Evolutionary conservation across 2,329 filamentous ascomycete genomes (phyloP).

Genomic region (Neonectria sp.): DNA sequence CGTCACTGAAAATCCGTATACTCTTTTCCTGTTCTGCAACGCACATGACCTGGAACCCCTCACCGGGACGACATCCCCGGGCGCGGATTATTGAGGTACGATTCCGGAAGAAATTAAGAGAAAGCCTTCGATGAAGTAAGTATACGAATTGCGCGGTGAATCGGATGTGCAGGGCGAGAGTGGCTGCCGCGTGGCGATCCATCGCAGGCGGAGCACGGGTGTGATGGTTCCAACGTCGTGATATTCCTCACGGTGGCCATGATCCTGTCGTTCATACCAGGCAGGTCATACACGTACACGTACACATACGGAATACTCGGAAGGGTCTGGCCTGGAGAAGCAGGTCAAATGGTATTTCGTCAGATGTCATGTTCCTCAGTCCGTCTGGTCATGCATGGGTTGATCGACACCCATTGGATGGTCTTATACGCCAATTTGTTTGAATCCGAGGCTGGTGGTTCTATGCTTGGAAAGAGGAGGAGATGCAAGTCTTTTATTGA

Average conservation of each 20-base stretch:
- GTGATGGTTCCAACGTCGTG: background rate
- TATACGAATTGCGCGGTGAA: background rate
- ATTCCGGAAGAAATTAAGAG: background rate
- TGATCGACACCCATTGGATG: background rate
- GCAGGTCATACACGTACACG: background rate
- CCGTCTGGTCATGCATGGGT: background rate
- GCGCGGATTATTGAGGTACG: background rate
- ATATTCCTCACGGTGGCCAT: background rate
- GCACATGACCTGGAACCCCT: background rate
- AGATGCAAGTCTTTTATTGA: background rate
- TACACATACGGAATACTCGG: background rate
- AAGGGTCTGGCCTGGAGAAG: background rate
- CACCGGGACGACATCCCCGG: background rate
- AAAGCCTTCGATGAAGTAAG: background rate
- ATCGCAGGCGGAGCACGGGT: no score
- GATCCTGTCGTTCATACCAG: slow-evolving; percentile 2
- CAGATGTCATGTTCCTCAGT: background rate
- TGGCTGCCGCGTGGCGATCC: background rate
- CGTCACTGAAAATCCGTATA: background rate
- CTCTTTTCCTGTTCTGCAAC: background rate
- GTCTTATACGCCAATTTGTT: background rate
- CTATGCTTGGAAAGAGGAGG: no score
- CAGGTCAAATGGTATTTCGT: background rate
- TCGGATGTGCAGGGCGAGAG: background rate
- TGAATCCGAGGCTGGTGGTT: background rate